Evolutionary conservation across 2,329 filamentous ascomycete species (phyloP), one percentile per base, ranked within the genome.

Genomic region (Colletotrichum caudatum): DNA sequence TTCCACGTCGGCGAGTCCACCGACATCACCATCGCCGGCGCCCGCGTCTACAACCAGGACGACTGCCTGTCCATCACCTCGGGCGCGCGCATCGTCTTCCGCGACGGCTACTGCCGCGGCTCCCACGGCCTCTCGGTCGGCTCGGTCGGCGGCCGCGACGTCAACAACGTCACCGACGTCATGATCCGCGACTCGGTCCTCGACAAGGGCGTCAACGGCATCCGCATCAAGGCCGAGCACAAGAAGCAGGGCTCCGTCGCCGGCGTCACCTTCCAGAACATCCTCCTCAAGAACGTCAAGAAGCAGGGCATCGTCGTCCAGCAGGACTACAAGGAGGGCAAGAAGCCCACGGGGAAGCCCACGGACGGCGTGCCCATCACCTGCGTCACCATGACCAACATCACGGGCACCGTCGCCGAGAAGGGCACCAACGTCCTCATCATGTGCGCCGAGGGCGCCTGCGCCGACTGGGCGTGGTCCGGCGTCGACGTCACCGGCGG

Each of bases 21-120:
- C n/a, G 82, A 82, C 63, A 81, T 90, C 20, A 83, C 80, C 69
- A 89, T 90, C 72, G 81, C 81, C 37, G 84, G 84, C 51, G 86
- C 87, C 46, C 83, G 82, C 41, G 82, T 90, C 63, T 84, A 88
- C 77, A 90, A 90, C 81, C 89, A 90, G 79, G 89, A 90, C 67
- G 88, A 90, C 76, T 90, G 88, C 74, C 81, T 90, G 9, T 88
- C 88, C 39, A 78, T 88, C 73, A 90, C 89, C 80, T 88, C 85
- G 1, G 85, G 85, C 5, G 82, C 78, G 29, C 78, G 84, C 74
- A 86, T 87, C 72, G 81, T 80, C 48, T 85, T 87, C 77, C 82
- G 78, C 26, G 80, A 78, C 48, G 80, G 83, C 8, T 79, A 81
- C 76, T 87, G 85, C 80, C 82, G 78, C 53, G 82, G 83, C 46